These are phyloP conservation scores for Suillus lakei DNA, from an alignment of 768 basidiomycete genomes.

Conservation along the genomic window DNA sequence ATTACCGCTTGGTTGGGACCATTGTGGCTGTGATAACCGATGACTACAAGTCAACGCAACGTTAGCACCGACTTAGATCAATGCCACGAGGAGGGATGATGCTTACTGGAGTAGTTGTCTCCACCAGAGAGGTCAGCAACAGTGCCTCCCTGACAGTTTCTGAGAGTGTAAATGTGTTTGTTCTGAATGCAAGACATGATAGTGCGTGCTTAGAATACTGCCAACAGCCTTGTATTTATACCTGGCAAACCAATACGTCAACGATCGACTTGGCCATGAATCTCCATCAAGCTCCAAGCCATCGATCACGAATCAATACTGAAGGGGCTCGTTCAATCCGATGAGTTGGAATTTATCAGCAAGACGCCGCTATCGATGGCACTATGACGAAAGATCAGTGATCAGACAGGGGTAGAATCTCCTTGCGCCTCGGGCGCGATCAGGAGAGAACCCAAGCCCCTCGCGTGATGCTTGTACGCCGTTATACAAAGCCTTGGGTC, in stretches of 20 bases:
- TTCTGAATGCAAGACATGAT: conserved; percentile 33
- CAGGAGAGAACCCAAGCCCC: not conserved
- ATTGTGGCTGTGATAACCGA: conserved; percentile 48
- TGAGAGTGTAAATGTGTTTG: conserved; percentile 48
- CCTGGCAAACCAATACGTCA: not conserved
- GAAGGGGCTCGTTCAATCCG: not conserved
- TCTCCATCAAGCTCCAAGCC: not conserved
- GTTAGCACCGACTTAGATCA: not conserved
- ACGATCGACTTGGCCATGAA: not conserved
- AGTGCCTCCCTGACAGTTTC: conserved; percentile 56
- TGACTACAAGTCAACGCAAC: conserved; percentile 39
- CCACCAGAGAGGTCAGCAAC: conserved; percentile 59
- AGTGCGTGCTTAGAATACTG: not conserved
- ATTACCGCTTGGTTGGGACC: conserved; percentile 55
- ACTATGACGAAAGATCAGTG: not conserved
- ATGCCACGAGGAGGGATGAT: not conserved
- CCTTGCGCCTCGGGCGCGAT: not conserved
- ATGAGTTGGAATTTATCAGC: not conserved
- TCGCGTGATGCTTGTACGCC: not conserved
- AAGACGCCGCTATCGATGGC: conserved; percentile 2
- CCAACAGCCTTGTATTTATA: not conserved
- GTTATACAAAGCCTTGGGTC: not conserved
- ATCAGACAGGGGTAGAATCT: not conserved
- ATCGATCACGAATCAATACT: not conserved
- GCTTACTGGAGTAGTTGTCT: conserved; percentile 52